These are phyloP conservation scores for Apiospora aurea DNA, from an alignment of 2,329 filamentous ascomycete species.

Conservation along the genomic window DNA sequence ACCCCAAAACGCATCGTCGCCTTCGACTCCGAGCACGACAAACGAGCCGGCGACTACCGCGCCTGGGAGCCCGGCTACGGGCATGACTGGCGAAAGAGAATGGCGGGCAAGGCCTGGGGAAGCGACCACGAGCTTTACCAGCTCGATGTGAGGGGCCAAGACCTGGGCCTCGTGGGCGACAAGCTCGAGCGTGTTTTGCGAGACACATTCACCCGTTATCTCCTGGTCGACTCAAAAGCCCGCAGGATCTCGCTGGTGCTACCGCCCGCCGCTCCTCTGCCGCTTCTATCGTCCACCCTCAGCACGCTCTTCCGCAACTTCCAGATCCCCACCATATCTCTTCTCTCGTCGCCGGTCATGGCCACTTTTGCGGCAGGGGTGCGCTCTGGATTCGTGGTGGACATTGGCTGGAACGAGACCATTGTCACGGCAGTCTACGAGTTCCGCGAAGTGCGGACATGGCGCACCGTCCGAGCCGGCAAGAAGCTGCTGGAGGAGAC, in stretches of 20 bases:
- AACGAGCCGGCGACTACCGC: slow-evolving; percentile 82
- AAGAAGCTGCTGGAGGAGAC: slow-evolving; percentile 75
- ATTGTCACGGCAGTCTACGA: slow-evolving; percentile 88
- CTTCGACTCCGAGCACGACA: slow-evolving; percentile 78
- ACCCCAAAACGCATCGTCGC: slow-evolving; percentile 73
- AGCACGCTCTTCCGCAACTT: slow-evolving; percentile 83
- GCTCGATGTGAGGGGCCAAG: slow-evolving; percentile 73
- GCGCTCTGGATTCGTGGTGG: slow-evolving; percentile 84
- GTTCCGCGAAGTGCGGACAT: slow-evolving; percentile 79
- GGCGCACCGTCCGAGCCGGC: slow-evolving; percentile 76
- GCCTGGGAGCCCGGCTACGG: slow-evolving; percentile 67
- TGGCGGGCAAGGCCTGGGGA: slow-evolving; percentile 64
- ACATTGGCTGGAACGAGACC: slow-evolving; percentile 93
- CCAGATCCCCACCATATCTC: slow-evolving; percentile 79
- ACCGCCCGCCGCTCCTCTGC: slow-evolving; percentile 78
- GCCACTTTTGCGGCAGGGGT: slow-evolving; percentile 80
- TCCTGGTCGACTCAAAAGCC: slow-evolving; percentile 77
- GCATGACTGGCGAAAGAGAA: slow-evolving; percentile 54
- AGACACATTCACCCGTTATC: slow-evolving; percentile 77
- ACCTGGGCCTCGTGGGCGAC: slow-evolving; percentile 83
- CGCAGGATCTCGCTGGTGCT: slow-evolving; percentile 78
- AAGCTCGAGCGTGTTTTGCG: slow-evolving; percentile 84
- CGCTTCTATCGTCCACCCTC: slow-evolving; percentile 77
- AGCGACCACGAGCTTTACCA: slow-evolving; percentile 78
- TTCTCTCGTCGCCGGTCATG: slow-evolving; percentile 80